phyloP scores from a whole-genome alignment of 2,329 filamentous ascomycete genomes.

The Penicillium hesseltinei region DNA sequence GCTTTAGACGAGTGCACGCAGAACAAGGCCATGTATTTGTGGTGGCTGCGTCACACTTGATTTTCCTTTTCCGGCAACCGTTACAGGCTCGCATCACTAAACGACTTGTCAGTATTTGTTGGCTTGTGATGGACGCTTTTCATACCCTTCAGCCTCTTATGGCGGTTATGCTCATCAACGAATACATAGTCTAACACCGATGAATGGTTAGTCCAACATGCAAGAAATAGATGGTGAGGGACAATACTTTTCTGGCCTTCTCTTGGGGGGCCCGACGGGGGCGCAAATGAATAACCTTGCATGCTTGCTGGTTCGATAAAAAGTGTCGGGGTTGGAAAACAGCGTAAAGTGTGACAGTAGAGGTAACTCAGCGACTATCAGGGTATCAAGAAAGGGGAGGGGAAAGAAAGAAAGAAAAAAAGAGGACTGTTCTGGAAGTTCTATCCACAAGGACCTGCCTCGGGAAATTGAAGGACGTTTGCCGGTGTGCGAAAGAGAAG shows the following conservation, averaged over 20 bases:
- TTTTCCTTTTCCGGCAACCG: conserved; percentile 90
- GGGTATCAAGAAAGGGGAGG: background rate
- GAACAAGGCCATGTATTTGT: conserved; percentile 98
- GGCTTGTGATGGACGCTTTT: conserved; percentile 1
- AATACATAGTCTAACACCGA: conserved; percentile 83
- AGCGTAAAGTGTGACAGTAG: background rate
- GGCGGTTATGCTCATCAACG: conserved; percentile 96
- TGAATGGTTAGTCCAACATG: conserved; percentile 8
- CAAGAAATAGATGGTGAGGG: background rate
- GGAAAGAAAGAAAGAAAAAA: background rate
- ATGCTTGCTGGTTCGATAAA: conserved; percentile 40
- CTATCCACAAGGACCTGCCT: conserved; percentile 21
- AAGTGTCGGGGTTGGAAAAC: conserved; percentile 23
- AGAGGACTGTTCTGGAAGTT: background rate
- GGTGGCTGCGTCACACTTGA: conserved; percentile 95
- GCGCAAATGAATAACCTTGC: conserved; percentile 74
- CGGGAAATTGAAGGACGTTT: conserved; percentile 1
- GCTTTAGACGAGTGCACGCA: conserved; percentile 85
- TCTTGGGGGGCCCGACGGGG: conserved; percentile 61
- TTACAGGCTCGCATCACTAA: conserved; percentile 96
- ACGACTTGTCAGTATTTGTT: conserved; percentile 13
- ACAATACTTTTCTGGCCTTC: conserved; percentile 82
- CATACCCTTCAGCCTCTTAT: conserved; percentile 91
- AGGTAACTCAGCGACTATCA: background rate
- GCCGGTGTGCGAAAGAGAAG: background rate